Evolutionary conservation across 495 filamentous ascomycete genomes (phyloP).

Genomic region (Xylaria scruposa): DNA sequence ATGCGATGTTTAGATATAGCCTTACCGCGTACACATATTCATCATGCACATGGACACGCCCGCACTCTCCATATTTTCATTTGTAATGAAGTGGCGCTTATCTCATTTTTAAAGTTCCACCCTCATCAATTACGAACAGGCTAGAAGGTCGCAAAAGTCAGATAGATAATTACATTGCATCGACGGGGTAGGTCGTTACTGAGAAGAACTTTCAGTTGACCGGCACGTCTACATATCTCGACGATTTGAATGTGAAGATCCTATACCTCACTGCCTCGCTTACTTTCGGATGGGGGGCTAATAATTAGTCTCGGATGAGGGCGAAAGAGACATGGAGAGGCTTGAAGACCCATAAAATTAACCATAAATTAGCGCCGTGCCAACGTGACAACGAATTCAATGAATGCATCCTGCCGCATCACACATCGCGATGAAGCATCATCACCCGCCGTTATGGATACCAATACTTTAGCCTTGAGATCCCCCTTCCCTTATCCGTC

Average conservation of each 20-base stretch:
- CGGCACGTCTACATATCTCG: neutral
- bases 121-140: neutral
- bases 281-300: neutral
- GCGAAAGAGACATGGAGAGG: neutral
- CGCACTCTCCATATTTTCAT: neutral
- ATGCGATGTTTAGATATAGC: neutral
- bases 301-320: neutral
- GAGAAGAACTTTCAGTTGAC: neutral
- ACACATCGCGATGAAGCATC: neutral
- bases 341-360: constrained; percentile 4
- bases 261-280: neutral
- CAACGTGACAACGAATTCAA: neutral
- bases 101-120: neutral
- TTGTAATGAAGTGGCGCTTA: neutral
- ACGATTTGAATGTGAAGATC: neutral
- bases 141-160: neutral
- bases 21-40: neutral
- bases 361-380: constrained; percentile 3
- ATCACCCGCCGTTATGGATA: neutral
- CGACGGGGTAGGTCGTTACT: neutral
- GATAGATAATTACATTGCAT: neutral
- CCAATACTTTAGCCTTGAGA: neutral
- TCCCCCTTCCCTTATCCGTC: neutral
- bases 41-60: neutral
- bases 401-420: neutral